These are phyloP conservation scores for Letharia lupina DNA, from an alignment of 495 filamentous ascomycete genomes.

Conservation along the genomic window DNA sequence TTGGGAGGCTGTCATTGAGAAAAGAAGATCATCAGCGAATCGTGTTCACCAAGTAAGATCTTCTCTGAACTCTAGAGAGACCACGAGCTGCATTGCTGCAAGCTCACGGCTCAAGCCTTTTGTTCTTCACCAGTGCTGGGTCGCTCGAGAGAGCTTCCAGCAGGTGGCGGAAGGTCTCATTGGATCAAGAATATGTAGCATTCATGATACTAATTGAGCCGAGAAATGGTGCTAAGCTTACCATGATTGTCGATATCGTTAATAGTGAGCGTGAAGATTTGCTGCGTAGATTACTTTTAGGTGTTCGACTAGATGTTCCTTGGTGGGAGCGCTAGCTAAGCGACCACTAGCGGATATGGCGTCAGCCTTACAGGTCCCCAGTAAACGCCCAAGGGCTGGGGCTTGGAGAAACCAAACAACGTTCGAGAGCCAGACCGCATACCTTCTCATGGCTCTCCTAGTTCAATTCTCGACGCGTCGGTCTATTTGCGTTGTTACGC, in stretches of 20 bases:
- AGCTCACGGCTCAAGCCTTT: constrained; percentile 68
- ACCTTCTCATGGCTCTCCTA: neutral
- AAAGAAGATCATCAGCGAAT: constrained; percentile 92
- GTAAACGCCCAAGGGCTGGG: neutral
- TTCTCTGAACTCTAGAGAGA: constrained; percentile 92
- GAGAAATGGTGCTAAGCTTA: constrained; percentile 2
- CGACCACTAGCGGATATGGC: constrained; percentile 11
- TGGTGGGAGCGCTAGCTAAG: constrained; percentile 11
- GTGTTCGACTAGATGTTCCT: neutral
- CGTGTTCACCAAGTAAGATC: constrained; percentile 68
- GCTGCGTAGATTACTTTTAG: neutral
- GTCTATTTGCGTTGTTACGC: neutral
- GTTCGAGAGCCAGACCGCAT: neutral
- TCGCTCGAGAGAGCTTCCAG: constrained; percentile 9
- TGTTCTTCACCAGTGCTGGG: constrained; percentile 10
- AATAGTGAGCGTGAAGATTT: neutral
- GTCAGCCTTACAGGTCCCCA: neutral
- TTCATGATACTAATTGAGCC: neutral
- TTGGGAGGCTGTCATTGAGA: constrained; percentile 99
- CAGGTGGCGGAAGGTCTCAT: neutral
- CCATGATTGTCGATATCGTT: constrained; percentile 14
- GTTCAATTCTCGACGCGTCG: neutral
- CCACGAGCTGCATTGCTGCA: constrained; percentile 54
- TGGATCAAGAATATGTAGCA: neutral
- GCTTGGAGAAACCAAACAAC: neutral